Percentiles rank a stretch among this genome's conserved stretches.
These are phyloP conservation scores for Juglanconis oblonga DNA, from an alignment of 2,329 filamentous ascomycete genomes.

Conservation along the genomic window DNA sequence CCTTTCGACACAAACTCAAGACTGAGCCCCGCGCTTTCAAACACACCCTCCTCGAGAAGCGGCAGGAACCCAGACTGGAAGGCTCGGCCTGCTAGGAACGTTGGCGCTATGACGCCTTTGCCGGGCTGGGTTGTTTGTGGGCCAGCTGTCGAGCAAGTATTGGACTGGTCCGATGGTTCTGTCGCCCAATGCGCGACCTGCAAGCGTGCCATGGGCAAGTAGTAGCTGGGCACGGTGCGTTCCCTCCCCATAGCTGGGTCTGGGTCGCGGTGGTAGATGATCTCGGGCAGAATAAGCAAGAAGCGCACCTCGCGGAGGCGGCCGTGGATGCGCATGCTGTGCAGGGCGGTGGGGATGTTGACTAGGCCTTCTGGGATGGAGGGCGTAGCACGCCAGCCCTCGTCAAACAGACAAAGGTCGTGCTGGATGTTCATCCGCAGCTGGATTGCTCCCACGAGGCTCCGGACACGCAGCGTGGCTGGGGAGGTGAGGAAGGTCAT, in stretches of 20 bases:
- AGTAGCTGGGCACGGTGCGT: not conserved
- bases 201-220: constrained; percentile 9
- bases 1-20: not conserved
- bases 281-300: not conserved
- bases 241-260: not conserved
- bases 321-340: constrained; percentile 6
- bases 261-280: not conserved
- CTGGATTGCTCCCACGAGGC: not conserved
- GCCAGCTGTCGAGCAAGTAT: not conserved
- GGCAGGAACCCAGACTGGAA: constrained; percentile 12
- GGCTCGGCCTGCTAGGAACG: constrained; percentile 9
- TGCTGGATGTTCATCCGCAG: constrained; percentile 6
- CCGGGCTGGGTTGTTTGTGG: not conserved
- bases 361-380: not conserved
- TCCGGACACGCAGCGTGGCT: not conserved
- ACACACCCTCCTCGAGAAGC: not conserved
- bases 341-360: constrained; percentile 11
- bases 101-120: constrained; percentile 1
- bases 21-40: not conserved
- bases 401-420: constrained; percentile 9
- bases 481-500: constrained; percentile 12
- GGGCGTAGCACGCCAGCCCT: not conserved
- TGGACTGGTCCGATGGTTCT: not conserved
- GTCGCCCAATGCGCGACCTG: not conserved
- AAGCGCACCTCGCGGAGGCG: not conserved